These are phyloP conservation scores for Pisolithus marmoratus DNA, from an alignment of 768 basidiomycete species.

Conservation along the genomic window DNA sequence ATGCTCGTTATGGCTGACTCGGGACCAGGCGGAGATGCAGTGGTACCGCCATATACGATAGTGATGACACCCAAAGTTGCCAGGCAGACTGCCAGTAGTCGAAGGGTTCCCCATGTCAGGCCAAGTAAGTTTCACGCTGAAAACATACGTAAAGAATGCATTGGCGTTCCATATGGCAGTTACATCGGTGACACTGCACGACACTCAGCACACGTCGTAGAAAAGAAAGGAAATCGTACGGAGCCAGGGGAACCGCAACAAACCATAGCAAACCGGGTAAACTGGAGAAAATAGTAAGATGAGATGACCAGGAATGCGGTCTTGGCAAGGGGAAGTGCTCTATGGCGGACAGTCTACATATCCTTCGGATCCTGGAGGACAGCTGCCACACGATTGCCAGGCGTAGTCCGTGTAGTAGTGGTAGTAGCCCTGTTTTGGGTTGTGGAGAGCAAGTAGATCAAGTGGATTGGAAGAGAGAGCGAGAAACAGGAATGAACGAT, in stretches of 20 bases:
- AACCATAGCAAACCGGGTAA: slow-evolving; percentile 74
- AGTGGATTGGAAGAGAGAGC: slow-evolving; percentile 78
- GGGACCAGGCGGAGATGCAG: slow-evolving; percentile 16
- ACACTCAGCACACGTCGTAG: slow-evolving; percentile 5
- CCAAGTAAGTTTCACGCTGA: slow-evolving; percentile 71
- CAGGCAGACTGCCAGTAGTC: slow-evolving; percentile 65
- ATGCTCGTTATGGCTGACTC: slow-evolving; percentile 8
- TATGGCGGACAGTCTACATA: slow-evolving; percentile 6
- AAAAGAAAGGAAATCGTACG: slow-evolving; percentile 42
- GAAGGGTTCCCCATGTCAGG: slow-evolving; percentile 56
- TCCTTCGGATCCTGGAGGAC: slow-evolving; percentile 9
- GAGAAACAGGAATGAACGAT: slow-evolving; percentile 79
- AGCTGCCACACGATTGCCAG: slow-evolving; percentile 37
- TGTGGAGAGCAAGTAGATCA: slow-evolving; percentile 54
- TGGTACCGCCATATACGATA: slow-evolving; percentile 76
- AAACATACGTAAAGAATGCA: slow-evolving; percentile 86
- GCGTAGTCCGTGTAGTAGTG: slow-evolving; percentile 48
- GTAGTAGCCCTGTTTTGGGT: slow-evolving; percentile 41
- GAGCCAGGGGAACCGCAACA: slow-evolving; percentile 57
- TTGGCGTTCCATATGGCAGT: slow-evolving; percentile 88
- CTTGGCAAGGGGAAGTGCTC: slow-evolving; percentile 21
- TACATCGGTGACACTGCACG: slow-evolving; percentile 68
- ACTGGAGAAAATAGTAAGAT: slow-evolving; percentile 44
- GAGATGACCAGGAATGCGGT: slow-evolving; percentile 29
- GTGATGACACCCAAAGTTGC: slow-evolving; percentile 77